Percentiles rank a stretch among this genome's conserved stretches.
phyloP scores from a whole-genome alignment of 192 early-diverging fungal species.

The Chytriomyces confervae region DNA sequence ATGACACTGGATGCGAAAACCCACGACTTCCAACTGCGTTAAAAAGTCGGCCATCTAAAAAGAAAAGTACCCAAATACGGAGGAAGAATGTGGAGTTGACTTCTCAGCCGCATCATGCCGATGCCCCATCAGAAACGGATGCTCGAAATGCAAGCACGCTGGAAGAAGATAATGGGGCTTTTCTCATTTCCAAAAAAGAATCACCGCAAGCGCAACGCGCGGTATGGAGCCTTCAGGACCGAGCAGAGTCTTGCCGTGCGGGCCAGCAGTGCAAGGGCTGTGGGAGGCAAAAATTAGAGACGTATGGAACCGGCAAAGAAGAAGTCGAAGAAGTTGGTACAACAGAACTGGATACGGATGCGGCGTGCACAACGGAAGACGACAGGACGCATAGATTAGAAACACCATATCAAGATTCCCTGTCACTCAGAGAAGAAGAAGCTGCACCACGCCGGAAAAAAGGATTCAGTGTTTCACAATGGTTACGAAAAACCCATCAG shows the following conservation, averaged over 20 bases:
- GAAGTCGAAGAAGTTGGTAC: background rate
- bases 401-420: background rate
- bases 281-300: no score
- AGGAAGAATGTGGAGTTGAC: background rate
- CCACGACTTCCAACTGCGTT: background rate
- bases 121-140: background rate
- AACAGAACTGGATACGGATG: background rate
- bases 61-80: background rate
- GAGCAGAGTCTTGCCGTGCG: background rate
- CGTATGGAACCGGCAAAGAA: no score
- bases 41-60: background rate
- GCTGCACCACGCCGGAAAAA: background rate
- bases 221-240: background rate
- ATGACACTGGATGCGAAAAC: background rate
- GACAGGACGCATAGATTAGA: background rate
- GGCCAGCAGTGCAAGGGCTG: no score
- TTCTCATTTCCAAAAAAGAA: background rate
- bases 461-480: background rate
- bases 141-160: background rate
- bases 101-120: background rate
- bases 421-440: background rate
- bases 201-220: background rate
- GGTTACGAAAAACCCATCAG: constrained; percentile 5
- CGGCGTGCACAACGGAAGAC: background rate
- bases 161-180: no score